phyloP scores from a whole-genome alignment of 1,139 yeast genomes.

The Diutina scorzettiae region DNA sequence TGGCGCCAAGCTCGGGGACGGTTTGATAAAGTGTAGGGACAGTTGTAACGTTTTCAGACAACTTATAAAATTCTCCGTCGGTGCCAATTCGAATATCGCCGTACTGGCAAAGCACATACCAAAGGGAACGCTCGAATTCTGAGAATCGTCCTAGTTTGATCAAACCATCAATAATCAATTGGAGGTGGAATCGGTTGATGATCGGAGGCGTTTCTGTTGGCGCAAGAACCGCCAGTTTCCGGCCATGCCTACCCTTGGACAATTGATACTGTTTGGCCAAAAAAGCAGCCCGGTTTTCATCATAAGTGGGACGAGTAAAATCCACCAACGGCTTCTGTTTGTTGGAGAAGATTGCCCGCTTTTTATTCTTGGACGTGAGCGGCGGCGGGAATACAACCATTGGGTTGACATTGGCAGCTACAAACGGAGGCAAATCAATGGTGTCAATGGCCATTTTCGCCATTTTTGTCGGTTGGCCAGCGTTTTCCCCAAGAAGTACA shows the following conservation, averaged over 20 bases:
- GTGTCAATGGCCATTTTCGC: conserved; percentile 6
- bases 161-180: conserved; percentile 22
- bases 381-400: conserved; percentile 22
- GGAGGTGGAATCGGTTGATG: conserved; percentile 22
- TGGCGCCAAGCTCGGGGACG: not conserved
- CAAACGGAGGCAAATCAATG: conserved; percentile 6
- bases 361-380: conserved; percentile 15
- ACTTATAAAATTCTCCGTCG: not conserved
- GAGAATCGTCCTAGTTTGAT: conserved; percentile 20
- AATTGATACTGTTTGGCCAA: conserved; percentile 12
- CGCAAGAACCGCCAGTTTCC: conserved; percentile 9
- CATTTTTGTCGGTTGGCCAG: conserved; percentile 2
- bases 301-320: conserved; percentile 16
- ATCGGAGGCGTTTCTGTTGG: conserved; percentile 10
- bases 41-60: not conserved
- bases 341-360: conserved; percentile 15
- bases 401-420: conserved; percentile 17
- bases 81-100: conserved; percentile 1
- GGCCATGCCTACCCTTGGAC: conserved; percentile 16
- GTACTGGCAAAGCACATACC: conserved; percentile 13
- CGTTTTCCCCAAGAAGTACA: conserved; percentile 8
- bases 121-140: conserved; percentile 20
- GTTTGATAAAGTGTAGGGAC: not conserved
- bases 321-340: conserved; percentile 21
- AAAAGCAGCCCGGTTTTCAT: conserved; percentile 13